A percentile compares a stretch with the other conserved stretches of the same genome.
Evolutionary conservation across 768 basidiomycete genomes (phyloP).

Genomic region (Phaeotremella skinneri): DNA sequence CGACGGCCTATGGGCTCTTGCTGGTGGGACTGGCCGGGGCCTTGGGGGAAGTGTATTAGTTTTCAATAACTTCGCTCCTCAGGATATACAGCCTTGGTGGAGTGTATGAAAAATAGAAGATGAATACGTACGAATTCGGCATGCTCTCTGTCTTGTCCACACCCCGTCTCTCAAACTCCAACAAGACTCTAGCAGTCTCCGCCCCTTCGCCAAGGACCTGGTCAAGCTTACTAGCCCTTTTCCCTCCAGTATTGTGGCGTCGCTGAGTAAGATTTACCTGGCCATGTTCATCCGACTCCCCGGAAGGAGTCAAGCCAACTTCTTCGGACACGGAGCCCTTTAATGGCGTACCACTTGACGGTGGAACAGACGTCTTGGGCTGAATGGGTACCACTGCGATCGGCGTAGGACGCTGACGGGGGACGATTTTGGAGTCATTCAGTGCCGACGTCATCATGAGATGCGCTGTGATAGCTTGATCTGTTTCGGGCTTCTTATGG

Average conservation of each 20-base stretch:
- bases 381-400: not conserved
- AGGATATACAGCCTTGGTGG: too few relatives aligned
- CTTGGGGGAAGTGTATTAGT: too few relatives aligned
- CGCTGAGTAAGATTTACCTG: not conserved
- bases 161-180: conserved; percentile 29
- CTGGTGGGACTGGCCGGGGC: conserved; percentile 19
- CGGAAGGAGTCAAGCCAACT: not conserved
- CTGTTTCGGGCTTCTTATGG: conserved; percentile 27
- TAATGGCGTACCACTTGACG: conserved; percentile 23
- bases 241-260: not conserved
- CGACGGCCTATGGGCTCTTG: conserved; percentile 15
- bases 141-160: conserved; percentile 1
- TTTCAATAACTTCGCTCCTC: too few relatives aligned
- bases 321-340: conserved; percentile 9
- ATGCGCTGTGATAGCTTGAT: conserved; percentile 25
- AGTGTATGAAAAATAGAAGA: too few relatives aligned
- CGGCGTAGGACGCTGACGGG: conserved; percentile 4
- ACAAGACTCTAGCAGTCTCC: conserved; percentile 23
- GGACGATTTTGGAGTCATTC: conserved; percentile 28
- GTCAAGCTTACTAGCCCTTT: conserved; percentile 26
- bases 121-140: not conserved
- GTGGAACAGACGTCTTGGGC: not conserved
- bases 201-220: conserved; percentile 37
- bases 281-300: conserved; percentile 11
- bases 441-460: conserved; percentile 25